A percentile compares a stretch with the other conserved stretches of the same genome.
Evolutionary conservation across 805 yeast genomes (phyloP).

Genomic region (Pichia deserticola): DNA sequence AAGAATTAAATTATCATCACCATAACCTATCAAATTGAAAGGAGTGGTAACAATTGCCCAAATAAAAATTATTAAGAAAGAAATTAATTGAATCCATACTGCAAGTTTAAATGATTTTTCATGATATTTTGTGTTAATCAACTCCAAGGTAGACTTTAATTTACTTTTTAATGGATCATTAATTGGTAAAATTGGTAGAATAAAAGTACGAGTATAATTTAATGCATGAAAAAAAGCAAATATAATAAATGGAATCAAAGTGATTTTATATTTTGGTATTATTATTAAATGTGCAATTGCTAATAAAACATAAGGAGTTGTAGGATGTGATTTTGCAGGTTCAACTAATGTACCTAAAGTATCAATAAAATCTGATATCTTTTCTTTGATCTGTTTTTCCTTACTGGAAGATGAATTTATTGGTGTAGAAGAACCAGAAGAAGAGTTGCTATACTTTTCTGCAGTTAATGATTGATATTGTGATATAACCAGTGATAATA

Average conservation of each 20-base stretch:
- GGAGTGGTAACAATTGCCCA: constrained; percentile 28
- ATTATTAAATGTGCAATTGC: constrained; percentile 48
- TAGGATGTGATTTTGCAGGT: constrained; percentile 7
- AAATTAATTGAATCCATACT: constrained; percentile 44
- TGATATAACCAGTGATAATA: constrained; percentile 71
- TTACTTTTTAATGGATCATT: constrained; percentile 21
- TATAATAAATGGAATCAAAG: constrained; percentile 65
- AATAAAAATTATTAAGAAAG: constrained; percentile 22
- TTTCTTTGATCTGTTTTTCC: no score
- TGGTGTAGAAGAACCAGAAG: constrained; percentile 11
- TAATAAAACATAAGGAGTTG: constrained; percentile 52
- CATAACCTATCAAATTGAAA: constrained; percentile 11
- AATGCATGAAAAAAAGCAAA: constrained; percentile 80
- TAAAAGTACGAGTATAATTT: constrained; percentile 54
- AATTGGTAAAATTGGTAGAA: constrained; percentile 51
- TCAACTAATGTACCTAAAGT: constrained; percentile 4
- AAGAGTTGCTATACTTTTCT: constrained; percentile 28
- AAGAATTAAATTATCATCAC: constrained; percentile 7
- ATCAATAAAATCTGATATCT: background rate
- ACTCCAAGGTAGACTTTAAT: constrained; percentile 25
- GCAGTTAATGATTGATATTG: constrained; percentile 44
- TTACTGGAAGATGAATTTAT: background rate
- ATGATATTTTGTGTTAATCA: constrained; percentile 46
- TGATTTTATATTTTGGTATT: constrained; percentile 51
- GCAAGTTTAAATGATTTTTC: constrained; percentile 53